Evolutionary conservation across 78 protist species (phyloP).

Genomic region (Dictyostelium intermedium): DNA sequence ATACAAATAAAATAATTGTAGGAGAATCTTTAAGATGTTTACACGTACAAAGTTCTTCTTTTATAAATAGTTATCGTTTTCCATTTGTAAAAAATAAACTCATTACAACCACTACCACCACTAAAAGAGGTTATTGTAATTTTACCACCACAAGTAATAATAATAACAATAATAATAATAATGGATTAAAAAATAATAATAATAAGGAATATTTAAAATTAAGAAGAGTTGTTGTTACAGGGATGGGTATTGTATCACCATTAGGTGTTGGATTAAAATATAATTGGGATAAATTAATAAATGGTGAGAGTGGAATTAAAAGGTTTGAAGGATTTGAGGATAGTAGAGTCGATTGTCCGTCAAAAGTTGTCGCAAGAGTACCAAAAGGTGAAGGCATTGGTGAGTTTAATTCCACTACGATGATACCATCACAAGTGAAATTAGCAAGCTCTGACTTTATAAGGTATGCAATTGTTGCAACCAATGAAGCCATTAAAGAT

Average conservation of each 20-base stretch:
- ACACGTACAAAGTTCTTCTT: not conserved
- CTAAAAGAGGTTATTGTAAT: not conserved
- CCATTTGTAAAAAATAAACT: not conserved
- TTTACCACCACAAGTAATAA: not conserved
- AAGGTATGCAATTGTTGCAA: slow-evolving; percentile 88
- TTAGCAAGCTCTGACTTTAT: slow-evolving; percentile 72
- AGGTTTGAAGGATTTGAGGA: not conserved
- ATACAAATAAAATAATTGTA: not conserved
- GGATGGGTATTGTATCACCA: slow-evolving; percentile 95
- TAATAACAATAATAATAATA: not conserved
- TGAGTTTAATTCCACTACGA: not conserved
- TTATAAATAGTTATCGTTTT: not conserved
- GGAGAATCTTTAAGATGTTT: not conserved
- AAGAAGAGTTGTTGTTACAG: slow-evolving; percentile 94
- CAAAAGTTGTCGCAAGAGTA: slow-evolving; percentile 50
- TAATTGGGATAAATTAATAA: slow-evolving; percentile 82
- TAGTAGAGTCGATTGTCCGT: not conserved
- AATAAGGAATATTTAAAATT: not conserved
- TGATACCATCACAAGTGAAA: not conserved
- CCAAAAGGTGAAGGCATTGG: slow-evolving; percentile 29
- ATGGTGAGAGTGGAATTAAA: slow-evolving; percentile 48
- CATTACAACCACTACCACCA: not conserved
- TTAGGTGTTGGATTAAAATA: slow-evolving; percentile 86
- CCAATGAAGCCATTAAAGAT: slow-evolving; percentile 85
- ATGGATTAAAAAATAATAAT: not conserved